Conservation (phyloP, 2,329 filamentous ascomycete genomes). For the Alternaria hordeiaustralica region DNA sequence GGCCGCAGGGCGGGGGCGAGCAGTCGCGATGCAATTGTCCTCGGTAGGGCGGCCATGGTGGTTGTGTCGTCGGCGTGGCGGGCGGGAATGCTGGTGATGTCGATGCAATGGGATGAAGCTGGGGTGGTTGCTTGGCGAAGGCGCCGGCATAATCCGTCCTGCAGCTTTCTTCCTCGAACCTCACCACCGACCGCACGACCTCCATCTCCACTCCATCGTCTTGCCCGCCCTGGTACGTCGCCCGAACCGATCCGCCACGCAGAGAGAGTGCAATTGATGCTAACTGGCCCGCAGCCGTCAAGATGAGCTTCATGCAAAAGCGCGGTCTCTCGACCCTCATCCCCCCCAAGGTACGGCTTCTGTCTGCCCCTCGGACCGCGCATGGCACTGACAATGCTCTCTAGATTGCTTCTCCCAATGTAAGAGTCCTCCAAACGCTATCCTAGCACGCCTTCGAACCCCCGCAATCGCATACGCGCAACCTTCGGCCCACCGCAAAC, state of each 20-base stretch:
- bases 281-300: conserved; percentile 57
- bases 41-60: conserved; percentile 50
- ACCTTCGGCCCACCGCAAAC: conserved; percentile 24
- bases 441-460: conserved; percentile 15
- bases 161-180: conserved; percentile 40
- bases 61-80: conserved; percentile 23
- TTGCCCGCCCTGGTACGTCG: conserved; percentile 45
- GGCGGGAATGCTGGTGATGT: conserved; percentile 25
- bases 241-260: conserved; percentile 12
- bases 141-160: conserved; percentile 34
- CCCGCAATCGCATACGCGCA: conserved; percentile 7
- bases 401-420: conserved; percentile 82
- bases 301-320: conserved; percentile 91
- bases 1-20: conserved; percentile 44
- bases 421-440: conserved; percentile 58
- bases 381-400: conserved; percentile 47
- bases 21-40: conserved; percentile 51
- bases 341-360: conserved; percentile 84
- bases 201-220: conserved; percentile 45
- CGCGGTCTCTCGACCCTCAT: conserved; percentile 97
- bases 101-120: conserved; percentile 31
- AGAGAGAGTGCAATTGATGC: conserved; percentile 38
- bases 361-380: conserved; percentile 11
- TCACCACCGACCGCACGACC: conserved; percentile 37
- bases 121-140: conserved; percentile 20